These are phyloP conservation scores for Neurospora sp. DNA, from an alignment of 495 filamentous ascomycete genomes.

Conservation along the genomic window DNA sequence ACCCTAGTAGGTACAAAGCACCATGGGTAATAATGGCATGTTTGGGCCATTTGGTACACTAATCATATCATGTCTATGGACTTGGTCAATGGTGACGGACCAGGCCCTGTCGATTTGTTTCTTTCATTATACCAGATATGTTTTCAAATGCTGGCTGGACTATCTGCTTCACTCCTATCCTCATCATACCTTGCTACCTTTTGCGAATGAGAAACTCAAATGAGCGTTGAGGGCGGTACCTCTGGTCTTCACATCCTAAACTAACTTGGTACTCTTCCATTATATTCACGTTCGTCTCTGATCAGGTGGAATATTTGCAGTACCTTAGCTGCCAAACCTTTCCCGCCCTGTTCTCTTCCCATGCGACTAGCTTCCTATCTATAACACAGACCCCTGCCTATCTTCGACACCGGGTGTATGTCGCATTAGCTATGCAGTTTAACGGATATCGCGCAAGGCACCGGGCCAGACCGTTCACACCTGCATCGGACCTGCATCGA, in stretches of 20 bases:
- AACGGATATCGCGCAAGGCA: neutral
- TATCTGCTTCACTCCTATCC: neutral
- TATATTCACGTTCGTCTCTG: neutral
- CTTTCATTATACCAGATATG: neutral
- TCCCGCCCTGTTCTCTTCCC: neutral
- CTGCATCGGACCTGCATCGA: neutral
- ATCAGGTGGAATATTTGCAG: neutral
- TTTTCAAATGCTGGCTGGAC: neutral
- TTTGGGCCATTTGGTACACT: neutral
- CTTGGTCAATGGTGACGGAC: neutral
- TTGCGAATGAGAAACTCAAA: neutral
- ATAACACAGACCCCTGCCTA: neutral
- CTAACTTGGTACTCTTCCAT: neutral
- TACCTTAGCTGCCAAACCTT: neutral
- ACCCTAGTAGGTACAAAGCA: neutral
- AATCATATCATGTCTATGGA: neutral
- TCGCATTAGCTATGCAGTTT: neutral
- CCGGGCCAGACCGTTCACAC: neutral
- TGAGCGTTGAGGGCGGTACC: neutral
- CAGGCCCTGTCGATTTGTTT: neutral
- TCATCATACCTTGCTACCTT: neutral
- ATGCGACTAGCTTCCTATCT: neutral
- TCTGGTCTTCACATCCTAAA: neutral
- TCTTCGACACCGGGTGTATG: neutral
- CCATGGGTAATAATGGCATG: neutral